Evolutionary conservation across 2,329 filamentous ascomycete species (phyloP).

Genomic region (Scedosporium aurantiacum): DNA sequence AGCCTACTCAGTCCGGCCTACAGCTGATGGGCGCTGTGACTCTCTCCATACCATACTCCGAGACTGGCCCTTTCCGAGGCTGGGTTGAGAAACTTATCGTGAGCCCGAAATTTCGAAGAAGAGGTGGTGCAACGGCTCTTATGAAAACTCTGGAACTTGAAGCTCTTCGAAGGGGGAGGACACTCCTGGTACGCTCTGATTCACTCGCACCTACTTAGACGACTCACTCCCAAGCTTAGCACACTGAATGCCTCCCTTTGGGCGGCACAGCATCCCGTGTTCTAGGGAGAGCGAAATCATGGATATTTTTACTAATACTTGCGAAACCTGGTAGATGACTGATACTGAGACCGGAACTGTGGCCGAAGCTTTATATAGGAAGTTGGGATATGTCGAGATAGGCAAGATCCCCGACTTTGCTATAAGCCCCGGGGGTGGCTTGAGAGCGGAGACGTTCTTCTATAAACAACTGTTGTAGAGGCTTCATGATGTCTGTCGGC

Average conservation of each 20-base stretch:
- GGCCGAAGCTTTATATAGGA: constrained; percentile 42
- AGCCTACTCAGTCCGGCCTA: constrained; percentile 15
- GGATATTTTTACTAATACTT: neutral
- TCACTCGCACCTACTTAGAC: neutral
- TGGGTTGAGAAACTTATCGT: constrained; percentile 48
- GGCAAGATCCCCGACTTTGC: constrained; percentile 45
- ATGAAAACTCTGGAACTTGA: constrained; percentile 44
- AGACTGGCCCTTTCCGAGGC: constrained; percentile 46
- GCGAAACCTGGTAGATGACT: constrained; percentile 26
- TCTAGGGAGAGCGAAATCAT: neutral
- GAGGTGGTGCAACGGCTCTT: constrained; percentile 39
- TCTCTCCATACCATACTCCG: constrained; percentile 36
- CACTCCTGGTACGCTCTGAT: constrained; percentile 36
- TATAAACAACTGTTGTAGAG: constrained; percentile 41
- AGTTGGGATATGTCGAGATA: constrained; percentile 43
- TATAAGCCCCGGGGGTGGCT: constrained; percentile 34
- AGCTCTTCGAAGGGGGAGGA: constrained; percentile 35
- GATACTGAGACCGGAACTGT: constrained; percentile 40
- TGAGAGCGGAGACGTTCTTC: constrained; percentile 43
- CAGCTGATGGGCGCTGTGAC: constrained; percentile 46
- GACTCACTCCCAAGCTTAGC: neutral
- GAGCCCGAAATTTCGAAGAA: constrained; percentile 35
- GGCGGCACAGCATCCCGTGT: too few species aligned
- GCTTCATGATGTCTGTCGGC: neutral
- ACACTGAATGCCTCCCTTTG: neutral